These are phyloP conservation scores for Xylariomycetidae sp. DNA, from an alignment of 2,329 filamentous ascomycete species.

Conservation along the genomic window DNA sequence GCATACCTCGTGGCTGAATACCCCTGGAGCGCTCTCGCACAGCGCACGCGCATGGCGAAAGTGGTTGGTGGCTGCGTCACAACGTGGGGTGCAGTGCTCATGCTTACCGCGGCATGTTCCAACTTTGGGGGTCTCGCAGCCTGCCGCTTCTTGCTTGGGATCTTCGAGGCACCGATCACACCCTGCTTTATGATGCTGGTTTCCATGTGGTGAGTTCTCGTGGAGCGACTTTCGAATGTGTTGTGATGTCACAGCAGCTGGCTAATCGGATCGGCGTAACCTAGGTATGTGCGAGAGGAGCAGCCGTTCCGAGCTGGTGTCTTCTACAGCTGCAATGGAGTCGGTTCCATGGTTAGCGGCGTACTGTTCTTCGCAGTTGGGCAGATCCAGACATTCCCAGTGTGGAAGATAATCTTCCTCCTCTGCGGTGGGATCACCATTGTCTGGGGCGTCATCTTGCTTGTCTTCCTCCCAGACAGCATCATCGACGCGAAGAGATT, in stretches of 20 bases:
- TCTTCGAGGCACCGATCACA: constrained; percentile 41
- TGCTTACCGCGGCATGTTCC: constrained; percentile 1
- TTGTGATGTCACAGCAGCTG: background rate
- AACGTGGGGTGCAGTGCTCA: constrained; percentile 22
- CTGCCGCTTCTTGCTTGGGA: constrained; percentile 37
- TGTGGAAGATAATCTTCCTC: constrained; percentile 39
- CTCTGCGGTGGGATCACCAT: constrained; percentile 38
- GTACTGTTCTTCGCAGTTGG: constrained; percentile 33
- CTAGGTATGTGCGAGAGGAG: constrained; percentile 35
- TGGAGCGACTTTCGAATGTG: background rate
- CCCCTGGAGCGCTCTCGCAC: constrained; percentile 29
- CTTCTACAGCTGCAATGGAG: constrained; percentile 34
- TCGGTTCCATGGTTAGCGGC: constrained; percentile 32
- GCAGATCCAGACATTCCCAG: constrained; percentile 33
- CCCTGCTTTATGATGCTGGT: constrained; percentile 46
- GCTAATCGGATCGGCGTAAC: background rate
- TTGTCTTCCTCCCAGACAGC: constrained; percentile 36
- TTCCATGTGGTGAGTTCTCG: constrained; percentile 33
- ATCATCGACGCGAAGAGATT: constrained; percentile 36
- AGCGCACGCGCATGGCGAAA: constrained; percentile 30
- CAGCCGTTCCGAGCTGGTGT: constrained; percentile 41
- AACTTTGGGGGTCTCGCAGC: constrained; percentile 3
- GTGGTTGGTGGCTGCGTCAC: constrained; percentile 28
- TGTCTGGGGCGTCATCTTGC: constrained; percentile 32
- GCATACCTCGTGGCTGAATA: constrained; percentile 26